phyloP scores from a whole-genome alignment of 495 filamentous ascomycete genomes.

The Xylaria venustula region DNA sequence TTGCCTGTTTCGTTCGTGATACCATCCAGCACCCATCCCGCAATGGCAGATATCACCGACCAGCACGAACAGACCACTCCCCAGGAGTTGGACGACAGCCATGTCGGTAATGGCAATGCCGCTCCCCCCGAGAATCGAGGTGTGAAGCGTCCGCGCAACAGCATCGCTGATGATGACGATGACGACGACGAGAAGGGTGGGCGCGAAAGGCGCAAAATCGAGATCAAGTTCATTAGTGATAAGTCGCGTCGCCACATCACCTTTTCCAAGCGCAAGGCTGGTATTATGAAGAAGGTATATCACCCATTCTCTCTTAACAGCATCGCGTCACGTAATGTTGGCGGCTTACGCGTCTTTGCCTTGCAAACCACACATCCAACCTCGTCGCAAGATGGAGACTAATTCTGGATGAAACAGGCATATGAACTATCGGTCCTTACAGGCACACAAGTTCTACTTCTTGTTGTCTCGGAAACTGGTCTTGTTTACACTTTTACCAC shows the following conservation, averaged over 20 bases:
- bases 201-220: slow-evolving; percentile 98
- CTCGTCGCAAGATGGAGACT: slow-evolving; percentile 17
- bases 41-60: slow-evolving; percentile 63
- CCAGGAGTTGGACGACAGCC: slow-evolving; percentile 61
- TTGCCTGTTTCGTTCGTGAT: slow-evolving; percentile 52
- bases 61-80: slow-evolving; percentile 59
- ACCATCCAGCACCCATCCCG: slow-evolving; percentile 40
- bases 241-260: slow-evolving; percentile 99
- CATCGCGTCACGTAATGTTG: slow-evolving; percentile 12
- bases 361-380: slow-evolving; percentile 2
- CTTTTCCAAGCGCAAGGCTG: slow-evolving; percentile 99
- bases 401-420: slow-evolving; percentile 56
- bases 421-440: slow-evolving; percentile 98
- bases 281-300: slow-evolving; percentile 99
- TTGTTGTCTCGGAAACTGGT: slow-evolving; percentile 97
- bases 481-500: slow-evolving; percentile 99
- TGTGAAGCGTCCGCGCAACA: slow-evolving; percentile 85
- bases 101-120: slow-evolving; percentile 63
- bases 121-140: slow-evolving; percentile 67
- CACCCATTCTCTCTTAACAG: slow-evolving; percentile 5
- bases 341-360: slow-evolving; percentile 28
- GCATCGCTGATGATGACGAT: slow-evolving; percentile 87
- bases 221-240: slow-evolving; percentile 99
- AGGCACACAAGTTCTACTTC: slow-evolving; percentile 93
- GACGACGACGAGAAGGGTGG: slow-evolving; percentile 98